Conservation (phyloP, 164 flowering plant species). For the Piper longum region DNA sequence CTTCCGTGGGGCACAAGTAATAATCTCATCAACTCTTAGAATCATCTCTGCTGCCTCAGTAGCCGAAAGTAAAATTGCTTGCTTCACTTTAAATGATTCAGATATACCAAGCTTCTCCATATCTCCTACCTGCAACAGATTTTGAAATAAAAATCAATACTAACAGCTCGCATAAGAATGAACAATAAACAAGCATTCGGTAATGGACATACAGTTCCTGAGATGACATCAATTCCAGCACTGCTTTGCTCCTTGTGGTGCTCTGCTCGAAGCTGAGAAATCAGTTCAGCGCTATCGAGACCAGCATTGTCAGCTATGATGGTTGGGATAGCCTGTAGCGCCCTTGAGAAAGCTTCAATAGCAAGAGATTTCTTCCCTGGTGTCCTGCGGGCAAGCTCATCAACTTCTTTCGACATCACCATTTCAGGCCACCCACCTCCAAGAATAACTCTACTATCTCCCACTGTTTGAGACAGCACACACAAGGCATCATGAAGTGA, state of each 20-base stretch:
- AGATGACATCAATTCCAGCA: constrained; percentile 89
- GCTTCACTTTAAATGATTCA: constrained; percentile 94
- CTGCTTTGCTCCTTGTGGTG: constrained; percentile 71
- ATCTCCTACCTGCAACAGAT: constrained; percentile 64
- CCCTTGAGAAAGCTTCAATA: constrained; percentile 86
- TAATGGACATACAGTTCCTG: constrained; percentile 65
- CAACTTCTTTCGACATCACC: constrained; percentile 96
- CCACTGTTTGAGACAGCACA: constrained; percentile 90
- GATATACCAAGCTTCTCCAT: constrained; percentile 82
- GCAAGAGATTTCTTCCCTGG: constrained; percentile 97
- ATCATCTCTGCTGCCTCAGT: constrained; percentile 99
- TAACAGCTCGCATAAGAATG: neutral
- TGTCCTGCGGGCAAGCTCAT: constrained; percentile 80
- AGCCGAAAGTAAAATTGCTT: constrained; percentile 86
- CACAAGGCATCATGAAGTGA: constrained; percentile 97
- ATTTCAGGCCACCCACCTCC: constrained; percentile 99
- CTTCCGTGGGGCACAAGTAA: constrained; percentile 88
- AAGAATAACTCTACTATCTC: constrained; percentile 76
- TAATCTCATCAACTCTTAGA: constrained; percentile 94
- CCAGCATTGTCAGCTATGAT: constrained; percentile 98
- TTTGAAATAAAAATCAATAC: neutral
- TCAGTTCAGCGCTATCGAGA: constrained; percentile 88
- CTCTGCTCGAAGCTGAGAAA: constrained; percentile 93
- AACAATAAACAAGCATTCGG: neutral
- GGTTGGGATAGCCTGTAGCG: constrained; percentile 80